Evolutionary conservation across 2,329 filamentous ascomycete genomes (phyloP).

Genomic region (Ceratocystis huliohia): DNA sequence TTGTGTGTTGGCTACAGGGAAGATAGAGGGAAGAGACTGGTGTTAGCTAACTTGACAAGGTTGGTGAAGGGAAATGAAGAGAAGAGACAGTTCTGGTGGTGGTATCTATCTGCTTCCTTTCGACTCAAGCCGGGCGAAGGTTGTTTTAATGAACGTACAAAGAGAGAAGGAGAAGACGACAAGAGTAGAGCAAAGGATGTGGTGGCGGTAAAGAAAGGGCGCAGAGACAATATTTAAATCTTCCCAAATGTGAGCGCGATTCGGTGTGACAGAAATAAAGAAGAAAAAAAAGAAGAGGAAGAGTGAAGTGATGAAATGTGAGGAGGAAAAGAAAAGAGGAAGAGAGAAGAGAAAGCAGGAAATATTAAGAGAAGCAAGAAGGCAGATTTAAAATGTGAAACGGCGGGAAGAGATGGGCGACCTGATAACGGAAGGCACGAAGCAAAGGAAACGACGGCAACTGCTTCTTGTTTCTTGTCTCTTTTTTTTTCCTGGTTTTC

Average conservation of each 20-base stretch:
- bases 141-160: too few species aligned
- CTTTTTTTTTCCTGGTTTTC: background rate
- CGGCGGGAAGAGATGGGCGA: background rate
- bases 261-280: background rate
- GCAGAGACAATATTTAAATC: background rate
- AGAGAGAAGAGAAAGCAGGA: background rate
- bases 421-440: constrained; percentile 18
- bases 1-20: constrained; percentile 7
- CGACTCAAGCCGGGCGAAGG: too few species aligned
- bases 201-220: background rate
- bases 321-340: constrained; percentile 2
- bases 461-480: constrained; percentile 4
- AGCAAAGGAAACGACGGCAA: constrained; percentile 7
- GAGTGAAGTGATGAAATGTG: background rate
- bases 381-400: constrained; percentile 18
- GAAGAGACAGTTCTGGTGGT: too few species aligned
- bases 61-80: too few species aligned
- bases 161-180: background rate
- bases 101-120: too few species aligned
- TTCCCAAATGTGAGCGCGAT: background rate
- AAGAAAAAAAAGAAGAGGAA: background rate
- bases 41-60: background rate
- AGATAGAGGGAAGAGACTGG: background rate
- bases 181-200: background rate
- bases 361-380: constrained; percentile 3